Evolutionary conservation across 257 asterid species (phyloP).

Genomic region (Ajuga chamaepitys): DNA sequence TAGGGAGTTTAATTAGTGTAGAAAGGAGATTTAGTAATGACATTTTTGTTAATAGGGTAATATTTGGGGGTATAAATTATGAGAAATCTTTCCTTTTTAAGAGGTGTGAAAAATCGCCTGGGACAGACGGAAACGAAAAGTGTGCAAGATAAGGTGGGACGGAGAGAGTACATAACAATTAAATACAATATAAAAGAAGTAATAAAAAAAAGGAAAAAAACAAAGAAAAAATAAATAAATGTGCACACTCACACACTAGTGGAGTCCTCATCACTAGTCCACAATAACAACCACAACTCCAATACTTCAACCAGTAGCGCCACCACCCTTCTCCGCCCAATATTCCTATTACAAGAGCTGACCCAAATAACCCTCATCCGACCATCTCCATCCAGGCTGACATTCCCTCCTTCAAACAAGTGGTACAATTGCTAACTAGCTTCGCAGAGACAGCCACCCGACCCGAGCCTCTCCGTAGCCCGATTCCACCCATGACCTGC

Average conservation of each 20-base stretch:
- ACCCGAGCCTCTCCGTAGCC: conserved; percentile 37
- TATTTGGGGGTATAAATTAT: too few species aligned
- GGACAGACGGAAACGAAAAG: too few species aligned
- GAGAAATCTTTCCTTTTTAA: too few species aligned
- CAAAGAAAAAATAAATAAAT: conserved; percentile 8
- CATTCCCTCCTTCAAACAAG: conserved; percentile 82
- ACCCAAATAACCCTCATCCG: conserved; percentile 75
- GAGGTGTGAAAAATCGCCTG: too few species aligned
- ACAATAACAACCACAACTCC: conserved; percentile 28
- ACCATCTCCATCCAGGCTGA: conserved; percentile 98
- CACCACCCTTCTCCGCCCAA: conserved; percentile 33
- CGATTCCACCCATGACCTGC: conserved; percentile 67
- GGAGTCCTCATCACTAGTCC: conserved; percentile 40
- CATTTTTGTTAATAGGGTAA: too few species aligned
- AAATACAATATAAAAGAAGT: too few species aligned
- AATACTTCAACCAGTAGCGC: conserved; percentile 29
- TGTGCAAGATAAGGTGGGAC: too few species aligned
- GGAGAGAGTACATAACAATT: too few species aligned
- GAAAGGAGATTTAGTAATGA: too few species aligned
- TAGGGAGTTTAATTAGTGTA: too few species aligned
- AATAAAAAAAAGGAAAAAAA: too few species aligned
- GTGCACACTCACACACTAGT: conserved; percentile 21
- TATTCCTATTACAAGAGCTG: conserved; percentile 78
- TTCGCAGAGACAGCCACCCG: conserved; percentile 52
- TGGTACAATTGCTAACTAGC: conserved; percentile 89